phyloP scores from a whole-genome alignment of 2,329 filamentous ascomycete species.

The Graphilbum fragrans region DNA sequence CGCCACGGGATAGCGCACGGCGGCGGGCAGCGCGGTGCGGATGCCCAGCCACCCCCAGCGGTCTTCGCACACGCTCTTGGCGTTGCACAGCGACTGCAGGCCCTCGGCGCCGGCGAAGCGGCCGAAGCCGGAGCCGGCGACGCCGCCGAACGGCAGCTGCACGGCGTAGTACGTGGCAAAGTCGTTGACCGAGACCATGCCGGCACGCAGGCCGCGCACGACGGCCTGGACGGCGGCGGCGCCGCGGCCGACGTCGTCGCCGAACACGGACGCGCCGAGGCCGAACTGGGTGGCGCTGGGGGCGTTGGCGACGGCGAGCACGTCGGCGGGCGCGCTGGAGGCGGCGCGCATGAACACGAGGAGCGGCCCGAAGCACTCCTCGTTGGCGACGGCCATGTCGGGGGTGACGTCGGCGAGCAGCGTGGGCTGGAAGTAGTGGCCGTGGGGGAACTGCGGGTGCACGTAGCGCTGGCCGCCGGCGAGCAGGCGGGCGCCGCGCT shows the following conservation, averaged over 20 bases:
- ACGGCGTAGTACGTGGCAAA: constrained; percentile 91
- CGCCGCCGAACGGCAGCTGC: constrained; percentile 86
- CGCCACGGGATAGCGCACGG: constrained; percentile 69
- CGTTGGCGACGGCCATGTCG: constrained; percentile 74
- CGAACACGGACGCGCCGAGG: constrained; percentile 83
- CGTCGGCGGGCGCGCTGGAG: constrained; percentile 44
- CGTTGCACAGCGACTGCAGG: constrained; percentile 70
- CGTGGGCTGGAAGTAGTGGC: constrained; percentile 89
- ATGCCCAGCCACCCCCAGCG: constrained; percentile 46
- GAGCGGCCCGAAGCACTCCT: constrained; percentile 87
- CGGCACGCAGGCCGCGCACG: constrained; percentile 58
- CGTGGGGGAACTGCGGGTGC: constrained; percentile 63
- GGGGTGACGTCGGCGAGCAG: constrained; percentile 81
- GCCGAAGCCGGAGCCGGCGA: constrained; percentile 83
- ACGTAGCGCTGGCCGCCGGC: constrained; percentile 60
- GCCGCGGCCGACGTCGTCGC: constrained; percentile 39
- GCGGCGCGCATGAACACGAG: constrained; percentile 71
- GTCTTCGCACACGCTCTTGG: constrained; percentile 79
- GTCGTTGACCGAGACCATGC: constrained; percentile 93
- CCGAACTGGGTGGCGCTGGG: constrained; percentile 55
- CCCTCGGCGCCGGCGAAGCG: constrained; percentile 89
- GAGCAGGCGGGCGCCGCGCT: constrained; percentile 66
- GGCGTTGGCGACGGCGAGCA: constrained; percentile 71
- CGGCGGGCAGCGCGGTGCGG: constrained; percentile 66
- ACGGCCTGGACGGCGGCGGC: constrained; percentile 46